Conservation (phyloP, 371 early-diverging fungal genomes). For the Haplosporangium sp. region DNA sequence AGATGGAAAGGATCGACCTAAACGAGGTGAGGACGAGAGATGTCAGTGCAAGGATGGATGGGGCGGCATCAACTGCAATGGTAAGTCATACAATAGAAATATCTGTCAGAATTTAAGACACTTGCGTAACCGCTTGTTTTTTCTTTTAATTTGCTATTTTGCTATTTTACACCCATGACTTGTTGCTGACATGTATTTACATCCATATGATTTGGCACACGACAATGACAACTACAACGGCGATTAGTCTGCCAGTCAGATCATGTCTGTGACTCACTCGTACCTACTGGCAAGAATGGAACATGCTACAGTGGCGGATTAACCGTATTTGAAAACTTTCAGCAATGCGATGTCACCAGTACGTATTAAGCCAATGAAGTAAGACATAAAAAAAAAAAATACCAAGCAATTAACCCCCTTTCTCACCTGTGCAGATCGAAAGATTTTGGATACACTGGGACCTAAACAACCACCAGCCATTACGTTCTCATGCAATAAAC, state of each 20-base stretch:
- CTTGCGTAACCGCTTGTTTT: not conserved
- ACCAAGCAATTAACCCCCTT: not conserved
- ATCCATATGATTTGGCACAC: not conserved
- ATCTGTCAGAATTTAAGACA: not conserved
- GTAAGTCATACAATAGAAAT: conserved; percentile 52
- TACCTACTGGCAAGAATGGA: conserved; percentile 82
- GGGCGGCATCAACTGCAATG: conserved; percentile 93
- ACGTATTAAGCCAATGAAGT: conserved; percentile 38
- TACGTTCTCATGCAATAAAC: conserved; percentile 51
- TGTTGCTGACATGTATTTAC: conserved; percentile 1
- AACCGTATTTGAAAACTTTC: conserved; percentile 81
- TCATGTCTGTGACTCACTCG: conserved; percentile 79
- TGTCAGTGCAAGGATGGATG: conserved; percentile 91
- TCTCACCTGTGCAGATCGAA: conserved; percentile 23
- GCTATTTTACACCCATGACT: not conserved
- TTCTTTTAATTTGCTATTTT: not conserved
- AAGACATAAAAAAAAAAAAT: not conserved
- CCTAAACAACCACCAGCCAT: conserved; percentile 45
- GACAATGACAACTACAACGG: not conserved
- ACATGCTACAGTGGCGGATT: conserved; percentile 87
- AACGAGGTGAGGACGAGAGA: conserved; percentile 64
- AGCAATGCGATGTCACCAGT: conserved; percentile 93
- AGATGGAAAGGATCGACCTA: conserved; percentile 72
- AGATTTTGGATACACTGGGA: conserved; percentile 44
- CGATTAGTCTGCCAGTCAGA: conserved; percentile 81